phyloP scores from a whole-genome alignment of 1,284 basidiomycete genomes.

The Ceratobasidium sp. region DNA sequence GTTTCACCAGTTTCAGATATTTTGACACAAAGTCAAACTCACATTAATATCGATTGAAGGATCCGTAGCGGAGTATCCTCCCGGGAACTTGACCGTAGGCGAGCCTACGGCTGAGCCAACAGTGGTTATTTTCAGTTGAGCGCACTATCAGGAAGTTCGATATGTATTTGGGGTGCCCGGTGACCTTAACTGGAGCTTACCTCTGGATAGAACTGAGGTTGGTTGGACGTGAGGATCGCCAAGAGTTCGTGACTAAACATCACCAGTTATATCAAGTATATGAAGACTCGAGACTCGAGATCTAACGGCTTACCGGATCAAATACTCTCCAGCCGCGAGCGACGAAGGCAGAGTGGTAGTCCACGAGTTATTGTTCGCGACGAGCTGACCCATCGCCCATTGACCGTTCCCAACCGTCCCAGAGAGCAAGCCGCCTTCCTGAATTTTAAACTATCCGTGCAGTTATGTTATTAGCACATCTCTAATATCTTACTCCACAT shows the following conservation, averaged over 20 bases:
- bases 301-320: constrained; percentile 65
- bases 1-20: not conserved
- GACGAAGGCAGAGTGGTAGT: constrained; percentile 66
- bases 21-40: not conserved
- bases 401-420: constrained; percentile 64
- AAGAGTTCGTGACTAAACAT: constrained; percentile 54
- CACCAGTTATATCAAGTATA: constrained; percentile 48
- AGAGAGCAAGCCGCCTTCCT: constrained; percentile 67
- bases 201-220: constrained; percentile 65
- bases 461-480: constrained; percentile 12
- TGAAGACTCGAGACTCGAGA: constrained; percentile 21
- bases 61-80: constrained; percentile 53
- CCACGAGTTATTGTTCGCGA: constrained; percentile 68
- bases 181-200: constrained; percentile 65
- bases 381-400: constrained; percentile 69
- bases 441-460: constrained; percentile 67
- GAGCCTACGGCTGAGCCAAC: constrained; percentile 4
- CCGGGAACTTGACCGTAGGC: constrained; percentile 32
- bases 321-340: constrained; percentile 58
- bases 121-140: constrained; percentile 49
- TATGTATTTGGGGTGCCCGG: constrained; percentile 60
- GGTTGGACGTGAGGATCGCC: constrained; percentile 21
- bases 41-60: constrained; percentile 59
- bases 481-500: not conserved
- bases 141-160: not conserved